Conservation (phyloP, 495 filamentous ascomycete genomes). For the Staphylotrichum tortipilum region DNA sequence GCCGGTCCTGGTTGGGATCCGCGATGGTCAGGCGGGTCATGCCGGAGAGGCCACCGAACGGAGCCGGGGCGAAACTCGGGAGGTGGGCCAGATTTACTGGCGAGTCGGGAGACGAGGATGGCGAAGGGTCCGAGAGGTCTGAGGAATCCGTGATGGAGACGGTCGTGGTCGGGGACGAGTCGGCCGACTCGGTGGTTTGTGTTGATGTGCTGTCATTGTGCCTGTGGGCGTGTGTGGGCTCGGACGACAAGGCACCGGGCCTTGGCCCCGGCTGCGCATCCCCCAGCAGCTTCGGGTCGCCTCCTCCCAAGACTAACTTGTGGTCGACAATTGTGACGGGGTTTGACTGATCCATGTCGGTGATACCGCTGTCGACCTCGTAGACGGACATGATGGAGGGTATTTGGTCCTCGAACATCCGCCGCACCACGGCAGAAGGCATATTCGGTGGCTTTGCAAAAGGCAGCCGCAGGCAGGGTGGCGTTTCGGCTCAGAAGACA, state of each 20-base stretch:
- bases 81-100: conserved; percentile 57
- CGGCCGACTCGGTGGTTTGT: conserved; percentile 71
- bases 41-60: conserved; percentile 36
- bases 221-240: conserved; percentile 43
- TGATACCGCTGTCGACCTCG: conserved; percentile 39
- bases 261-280: conserved; percentile 27
- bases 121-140: conserved; percentile 80
- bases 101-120: conserved; percentile 84
- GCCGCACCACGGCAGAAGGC: conserved; percentile 45
- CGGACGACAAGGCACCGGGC: conserved; percentile 27
- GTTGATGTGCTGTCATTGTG: conserved; percentile 67
- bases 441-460: conserved; percentile 31
- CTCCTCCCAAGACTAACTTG: conserved; percentile 34
- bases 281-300: conserved; percentile 21
- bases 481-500: not conserved
- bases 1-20: conserved; percentile 34
- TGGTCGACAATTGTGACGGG: conserved; percentile 38
- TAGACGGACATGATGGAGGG: conserved; percentile 68
- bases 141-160: conserved; percentile 88
- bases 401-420: conserved; percentile 56
- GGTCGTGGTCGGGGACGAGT: conserved; percentile 92
- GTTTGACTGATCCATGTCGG: conserved; percentile 32
- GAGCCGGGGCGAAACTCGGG: conserved; percentile 43
- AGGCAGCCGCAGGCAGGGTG: not conserved
- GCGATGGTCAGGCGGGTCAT: conserved; percentile 38